Evolutionary conservation across 768 basidiomycete species (phyloP).

Genomic region (Floccularia luteovirens): DNA sequence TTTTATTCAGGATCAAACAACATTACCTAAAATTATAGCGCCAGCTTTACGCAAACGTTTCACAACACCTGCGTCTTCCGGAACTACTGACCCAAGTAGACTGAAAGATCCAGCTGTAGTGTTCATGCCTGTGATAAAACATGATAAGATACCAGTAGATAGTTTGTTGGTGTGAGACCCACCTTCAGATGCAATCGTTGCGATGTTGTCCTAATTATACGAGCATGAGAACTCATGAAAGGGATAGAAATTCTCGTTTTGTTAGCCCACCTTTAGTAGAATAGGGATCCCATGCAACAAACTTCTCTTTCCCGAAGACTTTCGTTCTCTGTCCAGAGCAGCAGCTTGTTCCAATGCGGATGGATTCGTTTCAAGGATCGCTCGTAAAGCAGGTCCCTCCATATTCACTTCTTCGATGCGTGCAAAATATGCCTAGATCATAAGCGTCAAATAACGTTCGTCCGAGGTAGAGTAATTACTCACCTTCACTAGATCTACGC

Average conservation of each 20-base stretch:
- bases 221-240: too few relatives aligned
- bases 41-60: conserved; percentile 33
- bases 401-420: conserved; percentile 66
- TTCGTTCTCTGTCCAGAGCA: conserved; percentile 36
- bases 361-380: conserved; percentile 51
- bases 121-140: conserved; percentile 40
- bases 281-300: conserved; percentile 47
- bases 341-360: conserved; percentile 46
- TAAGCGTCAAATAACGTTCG: background rate
- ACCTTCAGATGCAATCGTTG: conserved; percentile 37
- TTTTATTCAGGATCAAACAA: too few relatives aligned
- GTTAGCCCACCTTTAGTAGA: conserved; percentile 35
- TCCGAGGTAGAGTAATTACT: conserved; percentile 1
- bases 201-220: conserved; percentile 37
- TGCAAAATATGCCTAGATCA: conserved; percentile 49
- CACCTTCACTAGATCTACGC: conserved; percentile 58
- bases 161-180: too few relatives aligned
- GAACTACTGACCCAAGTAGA: conserved; percentile 33
- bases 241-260: background rate
- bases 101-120: conserved; percentile 39
- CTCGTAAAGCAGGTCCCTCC: conserved; percentile 47
- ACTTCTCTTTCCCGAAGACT: conserved; percentile 32
- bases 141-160: too few relatives aligned
- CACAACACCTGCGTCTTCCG: conserved; percentile 37
- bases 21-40: conserved; percentile 37